phyloP scores from a whole-genome alignment of 495 filamentous ascomycete species.

The Hypoxylon crocopeplum region DNA sequence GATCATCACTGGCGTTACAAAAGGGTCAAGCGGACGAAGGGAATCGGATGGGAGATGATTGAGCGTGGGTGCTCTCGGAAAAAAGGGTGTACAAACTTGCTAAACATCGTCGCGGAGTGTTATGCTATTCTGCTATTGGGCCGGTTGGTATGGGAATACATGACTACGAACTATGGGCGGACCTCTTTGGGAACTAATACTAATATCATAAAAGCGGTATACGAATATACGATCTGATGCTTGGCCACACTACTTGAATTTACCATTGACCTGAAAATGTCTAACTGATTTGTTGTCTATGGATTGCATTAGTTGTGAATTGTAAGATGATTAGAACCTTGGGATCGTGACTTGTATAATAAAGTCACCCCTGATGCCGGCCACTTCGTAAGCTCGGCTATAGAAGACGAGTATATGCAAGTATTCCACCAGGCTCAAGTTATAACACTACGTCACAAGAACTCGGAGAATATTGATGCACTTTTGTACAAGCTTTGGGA shows the following conservation, averaged over 20 bases:
- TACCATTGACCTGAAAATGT: too few relatives aligned
- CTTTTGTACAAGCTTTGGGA: too few relatives aligned
- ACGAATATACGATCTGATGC: constrained; percentile 27
- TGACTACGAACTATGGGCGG: constrained; percentile 16
- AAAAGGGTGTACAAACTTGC: constrained; percentile 32
- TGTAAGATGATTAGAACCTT: too few relatives aligned
- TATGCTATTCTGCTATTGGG: constrained; percentile 19
- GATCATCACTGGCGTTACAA: constrained; percentile 39
- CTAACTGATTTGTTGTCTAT: too few relatives aligned
- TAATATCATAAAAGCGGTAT: constrained; percentile 28
- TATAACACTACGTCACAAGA: too few relatives aligned
- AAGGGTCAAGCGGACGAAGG: constrained; percentile 27
- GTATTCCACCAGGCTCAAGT: too few relatives aligned
- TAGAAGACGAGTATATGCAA: too few relatives aligned
- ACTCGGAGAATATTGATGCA: too few relatives aligned
- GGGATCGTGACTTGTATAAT: neutral
- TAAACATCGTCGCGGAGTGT: constrained; percentile 17
- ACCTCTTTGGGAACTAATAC: constrained; percentile 24
- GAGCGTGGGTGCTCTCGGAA: constrained; percentile 23
- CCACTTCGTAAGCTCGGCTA: too few relatives aligned
- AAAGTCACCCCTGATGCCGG: neutral
- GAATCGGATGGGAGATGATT: constrained; percentile 18
- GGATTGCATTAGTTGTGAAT: too few relatives aligned
- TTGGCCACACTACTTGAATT: too few relatives aligned
- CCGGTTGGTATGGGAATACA: constrained; percentile 19